Evolutionary conservation across 768 basidiomycete species (phyloP).

Genomic region (Tylopilus balloui): DNA sequence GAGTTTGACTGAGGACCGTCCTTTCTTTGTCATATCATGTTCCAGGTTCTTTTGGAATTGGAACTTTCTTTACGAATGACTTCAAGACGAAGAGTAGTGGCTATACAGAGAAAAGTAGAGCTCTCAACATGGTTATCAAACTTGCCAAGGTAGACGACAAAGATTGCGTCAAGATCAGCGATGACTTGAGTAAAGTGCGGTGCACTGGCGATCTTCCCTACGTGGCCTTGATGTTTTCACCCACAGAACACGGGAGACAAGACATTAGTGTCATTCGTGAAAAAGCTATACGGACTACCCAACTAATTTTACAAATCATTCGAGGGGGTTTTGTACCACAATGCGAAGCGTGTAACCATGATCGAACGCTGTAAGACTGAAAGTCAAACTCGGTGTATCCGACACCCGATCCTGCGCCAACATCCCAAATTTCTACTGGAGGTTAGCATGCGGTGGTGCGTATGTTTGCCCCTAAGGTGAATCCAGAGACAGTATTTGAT

Average conservation of each 20-base stretch:
- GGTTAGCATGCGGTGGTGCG: slow-evolving; percentile 43
- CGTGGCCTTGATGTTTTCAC: neutral
- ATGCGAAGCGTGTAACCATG: neutral
- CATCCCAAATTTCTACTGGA: slow-evolving; percentile 28
- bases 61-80: slow-evolving; percentile 90
- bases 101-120: slow-evolving; percentile 61
- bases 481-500: slow-evolving; percentile 45
- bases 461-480: slow-evolving; percentile 57
- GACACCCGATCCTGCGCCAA: slow-evolving; percentile 41
- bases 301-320: neutral
- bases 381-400: slow-evolving; percentile 44
- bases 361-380: slow-evolving; percentile 5
- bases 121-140: slow-evolving; percentile 95
- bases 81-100: slow-evolving; percentile 48
- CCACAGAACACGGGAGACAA: slow-evolving; percentile 66
- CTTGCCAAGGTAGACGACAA: slow-evolving; percentile 66
- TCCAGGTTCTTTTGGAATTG: slow-evolving; percentile 86
- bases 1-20: neutral
- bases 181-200: slow-evolving; percentile 77
- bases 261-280: slow-evolving; percentile 56
- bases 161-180: slow-evolving; percentile 90
- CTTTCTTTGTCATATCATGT: neutral
- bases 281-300: slow-evolving; percentile 26
- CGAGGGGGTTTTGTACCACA: too few relatives aligned
- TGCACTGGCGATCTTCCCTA: neutral